phyloP scores from a whole-genome alignment of 192 early-diverging fungal genomes.

The Linnemannia hyalina region DNA sequence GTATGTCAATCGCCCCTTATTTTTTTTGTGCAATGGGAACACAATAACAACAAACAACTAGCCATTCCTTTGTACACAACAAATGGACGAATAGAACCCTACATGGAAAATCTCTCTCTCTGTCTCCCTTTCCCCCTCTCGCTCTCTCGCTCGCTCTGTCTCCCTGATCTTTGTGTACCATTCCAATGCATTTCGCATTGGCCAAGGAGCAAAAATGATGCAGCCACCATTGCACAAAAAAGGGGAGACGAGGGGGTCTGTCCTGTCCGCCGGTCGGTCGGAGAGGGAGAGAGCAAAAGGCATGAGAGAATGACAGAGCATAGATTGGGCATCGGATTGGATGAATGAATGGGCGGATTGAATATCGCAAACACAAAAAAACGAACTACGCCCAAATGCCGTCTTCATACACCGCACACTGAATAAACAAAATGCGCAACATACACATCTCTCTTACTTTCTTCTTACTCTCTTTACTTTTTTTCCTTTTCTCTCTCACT shows the following conservation, averaged over 20 bases:
- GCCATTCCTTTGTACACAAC: slow-evolving; percentile 6
- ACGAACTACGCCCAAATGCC: slow-evolving; percentile 24
- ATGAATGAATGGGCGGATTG: slow-evolving; percentile 11
- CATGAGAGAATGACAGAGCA: not conserved
- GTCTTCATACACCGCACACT: not conserved
- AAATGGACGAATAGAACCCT: slow-evolving; percentile 9
- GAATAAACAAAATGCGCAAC: not conserved
- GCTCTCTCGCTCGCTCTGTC: not conserved
- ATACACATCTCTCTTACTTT: not conserved
- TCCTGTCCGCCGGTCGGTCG: not conserved
- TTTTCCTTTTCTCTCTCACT: too few relatives aligned
- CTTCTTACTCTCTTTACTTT: not conserved
- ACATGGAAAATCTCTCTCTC: not conserved
- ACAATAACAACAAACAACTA: not conserved
- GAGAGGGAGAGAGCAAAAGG: not conserved
- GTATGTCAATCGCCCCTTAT: slow-evolving; percentile 1
- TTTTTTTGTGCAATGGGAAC: not conserved
- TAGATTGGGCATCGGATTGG: not conserved
- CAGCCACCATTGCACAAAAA: slow-evolving; percentile 37
- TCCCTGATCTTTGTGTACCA: slow-evolving; percentile 40
- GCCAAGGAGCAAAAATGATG: slow-evolving; percentile 20
- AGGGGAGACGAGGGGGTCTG: not conserved
- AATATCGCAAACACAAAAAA: slow-evolving; percentile 12
- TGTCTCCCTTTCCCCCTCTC: not conserved
- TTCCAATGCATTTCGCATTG: slow-evolving; percentile 47